Conservation (phyloP, 371 early-diverging fungal genomes). For the Smittium mucronatum region DNA sequence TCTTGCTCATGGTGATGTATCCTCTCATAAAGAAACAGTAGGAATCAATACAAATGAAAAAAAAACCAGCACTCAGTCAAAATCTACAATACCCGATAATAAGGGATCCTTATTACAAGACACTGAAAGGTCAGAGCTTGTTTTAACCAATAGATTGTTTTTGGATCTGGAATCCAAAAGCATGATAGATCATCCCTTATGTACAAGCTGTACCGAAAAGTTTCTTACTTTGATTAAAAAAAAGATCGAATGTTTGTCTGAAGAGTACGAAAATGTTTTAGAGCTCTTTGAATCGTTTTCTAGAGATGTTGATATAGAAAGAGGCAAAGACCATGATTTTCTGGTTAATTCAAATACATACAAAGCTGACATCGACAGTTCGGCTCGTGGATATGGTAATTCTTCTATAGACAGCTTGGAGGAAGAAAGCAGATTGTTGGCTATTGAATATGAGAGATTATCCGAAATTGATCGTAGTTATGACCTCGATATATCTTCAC, state of each 20-base stretch:
- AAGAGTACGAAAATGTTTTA: background rate
- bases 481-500: slow-evolving; percentile 40
- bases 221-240: slow-evolving; percentile 41
- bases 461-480: slow-evolving; percentile 45
- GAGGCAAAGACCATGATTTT: too few relatives aligned
- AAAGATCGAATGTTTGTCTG: background rate
- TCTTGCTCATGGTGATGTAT: background rate
- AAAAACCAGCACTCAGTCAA: too few relatives aligned
- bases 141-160: slow-evolving; percentile 15
- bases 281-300: background rate
- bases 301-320: background rate
- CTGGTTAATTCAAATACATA: background rate
- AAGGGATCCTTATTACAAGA: background rate
- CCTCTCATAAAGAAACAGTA: background rate
- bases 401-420: slow-evolving; percentile 27
- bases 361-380: background rate
- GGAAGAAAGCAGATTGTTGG: slow-evolving; percentile 24
- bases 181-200: slow-evolving; percentile 54
- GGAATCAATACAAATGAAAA: too few relatives aligned
- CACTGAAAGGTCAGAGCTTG: background rate
- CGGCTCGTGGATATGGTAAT: slow-evolving; percentile 12
- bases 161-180: slow-evolving; percentile 19
- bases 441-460: slow-evolving; percentile 38
- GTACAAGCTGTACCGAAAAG: slow-evolving; percentile 78
- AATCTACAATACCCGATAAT: background rate